These are phyloP conservation scores for Ambrosiella cleistominuta DNA, from an alignment of 2,329 filamentous ascomycete species.

Conservation along the genomic window DNA sequence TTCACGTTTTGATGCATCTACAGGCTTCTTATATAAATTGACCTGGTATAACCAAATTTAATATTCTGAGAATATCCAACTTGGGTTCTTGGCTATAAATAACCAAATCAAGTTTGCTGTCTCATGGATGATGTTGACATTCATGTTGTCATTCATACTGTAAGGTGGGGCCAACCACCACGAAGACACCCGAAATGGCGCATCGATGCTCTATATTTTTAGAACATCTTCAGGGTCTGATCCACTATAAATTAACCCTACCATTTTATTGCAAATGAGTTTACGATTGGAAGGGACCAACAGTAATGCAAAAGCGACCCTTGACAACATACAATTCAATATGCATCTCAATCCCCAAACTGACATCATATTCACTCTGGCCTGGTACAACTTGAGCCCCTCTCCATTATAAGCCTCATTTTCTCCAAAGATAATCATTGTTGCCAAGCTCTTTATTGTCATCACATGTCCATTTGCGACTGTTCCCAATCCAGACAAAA, in stretches of 20 bases:
- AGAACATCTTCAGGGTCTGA: background rate
- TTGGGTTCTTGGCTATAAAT: too few species aligned
- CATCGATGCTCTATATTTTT: background rate
- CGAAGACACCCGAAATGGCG: background rate
- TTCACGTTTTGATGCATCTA: background rate
- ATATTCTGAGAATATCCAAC: too few species aligned
- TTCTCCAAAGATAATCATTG: background rate
- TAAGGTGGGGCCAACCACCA: background rate
- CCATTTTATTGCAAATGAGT: background rate
- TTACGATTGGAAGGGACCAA: too few species aligned
- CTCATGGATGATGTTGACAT: background rate
- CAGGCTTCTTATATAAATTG: too few species aligned
- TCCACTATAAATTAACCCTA: background rate
- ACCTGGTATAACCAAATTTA: too few species aligned
- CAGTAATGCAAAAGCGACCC: too few species aligned
- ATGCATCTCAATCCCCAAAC: too few species aligned
- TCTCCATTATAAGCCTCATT: background rate
- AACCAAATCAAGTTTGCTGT: background rate
- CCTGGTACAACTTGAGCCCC: background rate
- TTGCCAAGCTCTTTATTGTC: background rate
- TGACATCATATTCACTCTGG: background rate
- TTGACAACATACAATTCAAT: too few species aligned
- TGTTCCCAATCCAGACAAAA: background rate
- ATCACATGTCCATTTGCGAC: background rate
- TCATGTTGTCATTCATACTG: background rate